Base-by-base conservation (phyloP, 2,329 filamentous ascomycete genomes). In the Emmonsiellopsis sp. region DNA sequence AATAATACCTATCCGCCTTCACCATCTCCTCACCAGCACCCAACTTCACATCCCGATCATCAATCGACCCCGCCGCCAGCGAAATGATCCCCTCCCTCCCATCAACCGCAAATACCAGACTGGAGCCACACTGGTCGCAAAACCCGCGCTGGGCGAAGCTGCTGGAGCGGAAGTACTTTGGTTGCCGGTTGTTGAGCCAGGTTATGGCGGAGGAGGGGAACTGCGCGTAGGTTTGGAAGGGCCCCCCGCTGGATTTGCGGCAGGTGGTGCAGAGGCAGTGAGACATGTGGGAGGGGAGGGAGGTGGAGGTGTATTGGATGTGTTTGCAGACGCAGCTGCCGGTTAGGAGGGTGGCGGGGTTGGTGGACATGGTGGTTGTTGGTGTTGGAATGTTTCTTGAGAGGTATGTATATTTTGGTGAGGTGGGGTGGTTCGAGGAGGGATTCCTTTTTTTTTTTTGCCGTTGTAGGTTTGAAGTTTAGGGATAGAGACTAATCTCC, bases 241-340 rank as follows among this genome's bases (percentile, higher is more conserved):
- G 70, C 3, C 69, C 71, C 10, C 76, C 76, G 2, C 75, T 73
- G 40, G 76, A 56, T 59, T 74, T 73, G 54, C 76, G 74, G 57
- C 77, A 80, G 41, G 70, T 71, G n/a, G 62, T 63, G 59, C 77
- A 79, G 60, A 78, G 70, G 61, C 76, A 79, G 53, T 72, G 62
- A 15, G 64, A 67, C 31, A 76, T 61, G 26, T 62, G 55, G 10
- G 58, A 61, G 0, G 75, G 73, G 1, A 65, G 59, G 1, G 56
- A 57, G 11, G 66, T 68, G 50, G 67, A 67, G 1, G 63, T 69
- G 63, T 75, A 79, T 40, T 63, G 65, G 34, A 78, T 66, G 46
- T 66, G 61, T 10, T 67, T 65, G 55, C 76, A 78, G 44, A 67
- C 67, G 55, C 75, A 78, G 52, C 70, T 67, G 37, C 76, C 75